Base-by-base conservation (phyloP, 352 stramenopile genomes). In the Globisporangium mamillatum region DNA sequence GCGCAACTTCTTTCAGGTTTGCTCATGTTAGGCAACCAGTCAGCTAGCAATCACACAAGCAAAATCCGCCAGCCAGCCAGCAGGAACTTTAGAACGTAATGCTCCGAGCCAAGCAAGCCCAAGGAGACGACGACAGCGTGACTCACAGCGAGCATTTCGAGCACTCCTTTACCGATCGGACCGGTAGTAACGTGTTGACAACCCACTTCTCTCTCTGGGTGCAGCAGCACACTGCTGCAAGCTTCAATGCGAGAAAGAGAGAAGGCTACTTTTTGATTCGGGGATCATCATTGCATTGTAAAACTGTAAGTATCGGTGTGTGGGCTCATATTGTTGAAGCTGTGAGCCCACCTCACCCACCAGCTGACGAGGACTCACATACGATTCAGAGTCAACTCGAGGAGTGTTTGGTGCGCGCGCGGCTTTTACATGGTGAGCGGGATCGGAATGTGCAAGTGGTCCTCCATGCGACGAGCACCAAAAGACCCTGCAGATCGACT, bases 261-360 rank as follows among this genome's bases (percentile, higher is more conserved):
- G 18, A 20, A 52, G 44, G 44, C 44, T 52, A 1, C 44, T 52
- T 52, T 52, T 52, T 52, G 44, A 52, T 52, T 52, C 12, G 44
- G 44, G 16, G 44, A 52, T 22, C 44, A 52, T 52, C 44, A 52
- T 52, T 9, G 44, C 18, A 48, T 48, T 48, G 41, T n/a, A 48
- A 52, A 52, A 52, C 44, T 52, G 44, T 52, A 52, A 52, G 44
- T 52, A 52, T 52, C 6, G 44, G 44, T 24, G 44, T 52, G 41
- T n/a, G 10, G 8, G 7, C 14, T 52, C 18, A 52, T n/a, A 52
- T 22, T 52, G 18, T 52, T 52, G 44, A 52, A 10, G 44, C 18
- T 10, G 44, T 10, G 44, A 52, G 44, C 44, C 18, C 6, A 52
- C 18, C 41, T 10, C 44, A 52, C 44, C 44, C 44, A 52, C 44